A percentile compares a stretch with the other conserved stretches of the same genome.
Conservation (phyloP, 2,329 filamentous ascomycete genomes). For the Fusarium sp. region DNA sequence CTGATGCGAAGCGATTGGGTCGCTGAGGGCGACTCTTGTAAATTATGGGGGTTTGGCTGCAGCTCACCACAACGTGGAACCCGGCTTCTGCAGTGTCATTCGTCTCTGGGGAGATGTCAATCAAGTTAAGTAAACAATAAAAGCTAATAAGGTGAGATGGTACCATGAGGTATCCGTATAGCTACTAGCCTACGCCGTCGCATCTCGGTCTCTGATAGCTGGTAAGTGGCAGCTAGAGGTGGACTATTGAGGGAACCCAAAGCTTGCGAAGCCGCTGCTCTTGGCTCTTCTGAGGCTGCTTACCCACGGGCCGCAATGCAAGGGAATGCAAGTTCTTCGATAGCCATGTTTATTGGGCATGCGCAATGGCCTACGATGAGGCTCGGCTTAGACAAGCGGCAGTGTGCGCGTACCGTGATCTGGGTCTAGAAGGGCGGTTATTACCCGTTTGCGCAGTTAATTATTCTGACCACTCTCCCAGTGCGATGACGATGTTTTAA, state of each 20-base stretch:
- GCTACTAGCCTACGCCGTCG: neutral
- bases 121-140: constrained; percentile 33
- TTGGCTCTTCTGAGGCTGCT: constrained; percentile 1
- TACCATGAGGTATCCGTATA: neutral
- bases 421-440: neutral
- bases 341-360: neutral
- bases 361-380: constrained; percentile 4
- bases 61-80: constrained; percentile 32
- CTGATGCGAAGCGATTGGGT: constrained; percentile 40
- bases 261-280: neutral
- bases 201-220: constrained; percentile 12
- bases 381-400: constrained; percentile 34
- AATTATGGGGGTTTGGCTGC: constrained; percentile 41
- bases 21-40: constrained; percentile 32
- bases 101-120: constrained; percentile 36
- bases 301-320: neutral
- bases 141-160: constrained; percentile 10
- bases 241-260: neutral
- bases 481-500: constrained; percentile 36
- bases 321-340: constrained; percentile 13
- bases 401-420: constrained; percentile 11
- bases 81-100: constrained; percentile 29
- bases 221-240: constrained; percentile 12
- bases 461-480: neutral
- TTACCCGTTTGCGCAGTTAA: constrained; percentile 8